Evolutionary conservation across 306 rosid genomes (phyloP).

Genomic region (Arachis hypogaea): DNA sequence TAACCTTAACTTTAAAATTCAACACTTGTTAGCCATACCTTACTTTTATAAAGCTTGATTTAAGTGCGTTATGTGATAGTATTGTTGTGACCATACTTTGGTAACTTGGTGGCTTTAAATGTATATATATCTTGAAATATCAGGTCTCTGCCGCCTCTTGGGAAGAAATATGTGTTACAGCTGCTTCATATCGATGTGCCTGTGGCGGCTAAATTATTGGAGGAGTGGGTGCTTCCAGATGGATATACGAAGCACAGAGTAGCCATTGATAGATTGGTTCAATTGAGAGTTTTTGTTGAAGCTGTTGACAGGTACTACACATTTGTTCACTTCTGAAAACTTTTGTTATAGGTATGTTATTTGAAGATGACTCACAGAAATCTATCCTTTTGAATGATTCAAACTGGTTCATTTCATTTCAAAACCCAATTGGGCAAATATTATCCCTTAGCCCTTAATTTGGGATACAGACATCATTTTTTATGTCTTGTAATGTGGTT

Average conservation of each 20-base stretch:
- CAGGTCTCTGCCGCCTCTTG: conserved; percentile 94
- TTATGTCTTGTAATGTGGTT: conserved; percentile 26
- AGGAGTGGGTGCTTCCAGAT: conserved; percentile 93
- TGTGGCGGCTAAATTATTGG: conserved; percentile 72
- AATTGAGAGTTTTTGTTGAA: conserved; percentile 73
- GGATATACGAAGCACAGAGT: conserved; percentile 86
- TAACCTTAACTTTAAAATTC: no score
- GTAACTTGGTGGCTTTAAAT: conserved; percentile 30
- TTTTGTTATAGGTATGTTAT: neutral
- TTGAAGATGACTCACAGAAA: conserved; percentile 9
- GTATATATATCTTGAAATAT: conserved; percentile 16
- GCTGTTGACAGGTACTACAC: conserved; percentile 68
- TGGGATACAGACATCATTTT: conserved; percentile 21
- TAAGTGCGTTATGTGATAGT: conserved; percentile 12
- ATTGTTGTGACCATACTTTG: conserved; percentile 14
- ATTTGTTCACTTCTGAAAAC: neutral
- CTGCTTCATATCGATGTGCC: conserved; percentile 66
- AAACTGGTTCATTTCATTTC: conserved; percentile 18
- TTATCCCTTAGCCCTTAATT: neutral
- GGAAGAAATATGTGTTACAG: conserved; percentile 84
- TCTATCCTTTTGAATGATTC: conserved; percentile 28
- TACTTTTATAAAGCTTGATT: neutral
- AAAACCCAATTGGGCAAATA: conserved; percentile 5
- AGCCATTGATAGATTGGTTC: conserved; percentile 86
- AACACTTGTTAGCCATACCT: no score